Evolutionary conservation across 306 rosid genomes (phyloP).

Genomic region (Gillenia trifoliata): DNA sequence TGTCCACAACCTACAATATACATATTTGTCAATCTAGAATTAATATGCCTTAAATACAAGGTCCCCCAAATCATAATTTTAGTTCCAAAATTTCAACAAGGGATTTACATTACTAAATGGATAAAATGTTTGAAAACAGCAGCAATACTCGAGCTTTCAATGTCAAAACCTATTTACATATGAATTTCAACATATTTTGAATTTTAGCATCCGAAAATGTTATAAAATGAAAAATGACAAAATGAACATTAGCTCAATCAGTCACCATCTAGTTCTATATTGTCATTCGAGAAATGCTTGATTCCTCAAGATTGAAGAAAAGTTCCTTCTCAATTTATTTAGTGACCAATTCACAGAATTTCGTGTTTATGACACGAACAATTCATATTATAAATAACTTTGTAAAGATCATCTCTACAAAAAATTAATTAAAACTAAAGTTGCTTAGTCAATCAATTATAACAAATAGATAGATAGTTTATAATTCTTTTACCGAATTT

Average conservation of each 20-base stretch:
- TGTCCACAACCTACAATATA: no score
- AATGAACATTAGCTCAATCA: background rate
- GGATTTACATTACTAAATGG: background rate
- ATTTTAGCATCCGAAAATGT: background rate
- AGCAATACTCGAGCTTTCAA: background rate
- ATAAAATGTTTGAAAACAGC: background rate
- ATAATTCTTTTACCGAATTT: no score
- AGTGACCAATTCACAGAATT: no score
- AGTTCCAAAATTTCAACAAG: conserved; percentile 17
- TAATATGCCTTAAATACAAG: background rate
- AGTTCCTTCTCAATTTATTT: no score
- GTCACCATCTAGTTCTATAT: background rate
- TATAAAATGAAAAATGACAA: background rate
- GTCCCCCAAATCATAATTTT: conserved; percentile 3
- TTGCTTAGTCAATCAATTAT: no score
- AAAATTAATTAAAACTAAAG: no score
- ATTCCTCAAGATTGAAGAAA: no score
- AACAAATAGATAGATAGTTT: no score
- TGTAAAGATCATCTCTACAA: no score
- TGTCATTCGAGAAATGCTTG: no score
- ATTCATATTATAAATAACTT: no score
- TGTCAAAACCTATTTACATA: background rate
- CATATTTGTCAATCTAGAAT: background rate
- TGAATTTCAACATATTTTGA: background rate
- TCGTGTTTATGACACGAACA: no score